Percentiles rank a stretch among this genome's conserved stretches.
phyloP scores from a whole-genome alignment of 139 green algal genomes.

The Coelastrella sp. region DNA sequence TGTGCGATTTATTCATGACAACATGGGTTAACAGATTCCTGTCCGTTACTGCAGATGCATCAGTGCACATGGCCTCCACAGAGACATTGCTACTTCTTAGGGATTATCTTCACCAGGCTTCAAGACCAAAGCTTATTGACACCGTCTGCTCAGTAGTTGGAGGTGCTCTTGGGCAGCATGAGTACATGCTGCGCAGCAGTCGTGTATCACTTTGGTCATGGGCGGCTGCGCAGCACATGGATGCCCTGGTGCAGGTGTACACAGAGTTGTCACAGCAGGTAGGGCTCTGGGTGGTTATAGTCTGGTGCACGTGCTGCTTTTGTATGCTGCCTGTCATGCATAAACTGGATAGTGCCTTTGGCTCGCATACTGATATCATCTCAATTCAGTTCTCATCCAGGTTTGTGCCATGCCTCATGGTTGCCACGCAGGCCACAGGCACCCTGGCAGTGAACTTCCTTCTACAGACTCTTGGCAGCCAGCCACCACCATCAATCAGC shows the following conservation, averaged over 20 bases:
- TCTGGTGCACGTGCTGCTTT: neutral
- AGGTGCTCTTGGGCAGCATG: neutral
- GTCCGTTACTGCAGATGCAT: neutral
- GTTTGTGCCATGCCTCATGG: too few species aligned
- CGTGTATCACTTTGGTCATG: slow-evolving; percentile 17
- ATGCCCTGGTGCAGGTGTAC: slow-evolving; percentile 44
- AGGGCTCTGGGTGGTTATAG: too few species aligned
- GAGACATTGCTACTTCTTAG: slow-evolving; percentile 34
- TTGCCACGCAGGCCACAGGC: neutral
- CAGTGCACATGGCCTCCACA: neutral
- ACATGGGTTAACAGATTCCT: too few species aligned
- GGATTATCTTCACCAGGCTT: neutral
- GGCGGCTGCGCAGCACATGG: slow-evolving; percentile 36
- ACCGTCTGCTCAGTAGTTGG: neutral
- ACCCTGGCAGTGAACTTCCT: neutral
- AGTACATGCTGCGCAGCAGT: slow-evolving; percentile 28
- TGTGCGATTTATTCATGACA: too few species aligned
- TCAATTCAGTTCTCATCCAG: too few species aligned
- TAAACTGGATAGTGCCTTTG: too few species aligned
- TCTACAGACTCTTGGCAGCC: slow-evolving; percentile 6
- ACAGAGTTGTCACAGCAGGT: slow-evolving; percentile 9
- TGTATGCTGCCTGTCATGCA: neutral
- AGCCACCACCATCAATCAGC: neutral
- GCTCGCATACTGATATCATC: too few species aligned
- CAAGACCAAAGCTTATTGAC: neutral